These are phyloP conservation scores for Theileria equi DNA, from an alignment of 169 alveolate genomes.

Conservation along the genomic window DNA sequence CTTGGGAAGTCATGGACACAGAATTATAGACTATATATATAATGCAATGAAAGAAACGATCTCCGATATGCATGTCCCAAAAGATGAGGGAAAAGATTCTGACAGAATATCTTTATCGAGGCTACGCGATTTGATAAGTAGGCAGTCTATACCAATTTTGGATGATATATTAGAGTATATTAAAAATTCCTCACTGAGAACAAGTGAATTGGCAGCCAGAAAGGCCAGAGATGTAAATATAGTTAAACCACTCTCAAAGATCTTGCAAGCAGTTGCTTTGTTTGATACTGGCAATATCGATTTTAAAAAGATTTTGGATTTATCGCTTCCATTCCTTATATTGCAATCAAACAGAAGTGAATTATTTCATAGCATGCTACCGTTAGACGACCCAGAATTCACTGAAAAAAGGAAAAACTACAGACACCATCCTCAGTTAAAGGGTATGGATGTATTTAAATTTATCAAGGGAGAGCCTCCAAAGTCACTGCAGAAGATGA, in stretches of 20 bases:
- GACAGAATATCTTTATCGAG: not conserved
- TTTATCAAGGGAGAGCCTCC: constrained; percentile 15
- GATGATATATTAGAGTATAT: constrained; percentile 36
- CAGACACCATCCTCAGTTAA: not conserved
- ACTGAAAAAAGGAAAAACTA: constrained; percentile 7
- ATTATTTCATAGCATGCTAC: constrained; percentile 27
- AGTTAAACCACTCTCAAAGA: constrained; percentile 36
- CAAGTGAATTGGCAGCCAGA: constrained; percentile 45
- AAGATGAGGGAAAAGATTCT: not conserved
- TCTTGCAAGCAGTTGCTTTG: constrained; percentile 42
- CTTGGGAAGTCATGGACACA: constrained; percentile 44
- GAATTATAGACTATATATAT: constrained; percentile 31
- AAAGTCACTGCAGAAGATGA: constrained; percentile 1
- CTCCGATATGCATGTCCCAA: not conserved
- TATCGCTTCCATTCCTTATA: constrained; percentile 41
- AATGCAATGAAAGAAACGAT: constrained; percentile 44
- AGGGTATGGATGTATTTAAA: constrained; percentile 32
- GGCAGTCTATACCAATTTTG: constrained; percentile 34
- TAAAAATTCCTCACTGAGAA: constrained; percentile 12
- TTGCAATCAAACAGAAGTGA: constrained; percentile 45
- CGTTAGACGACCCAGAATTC: constrained; percentile 29
- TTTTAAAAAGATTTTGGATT: constrained; percentile 34
- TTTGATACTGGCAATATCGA: constrained; percentile 44
- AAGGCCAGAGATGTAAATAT: constrained; percentile 32
- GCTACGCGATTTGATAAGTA: not conserved